Conservation (phyloP, 768 basidiomycete species). For the Lactifluus pinguis region DNA sequence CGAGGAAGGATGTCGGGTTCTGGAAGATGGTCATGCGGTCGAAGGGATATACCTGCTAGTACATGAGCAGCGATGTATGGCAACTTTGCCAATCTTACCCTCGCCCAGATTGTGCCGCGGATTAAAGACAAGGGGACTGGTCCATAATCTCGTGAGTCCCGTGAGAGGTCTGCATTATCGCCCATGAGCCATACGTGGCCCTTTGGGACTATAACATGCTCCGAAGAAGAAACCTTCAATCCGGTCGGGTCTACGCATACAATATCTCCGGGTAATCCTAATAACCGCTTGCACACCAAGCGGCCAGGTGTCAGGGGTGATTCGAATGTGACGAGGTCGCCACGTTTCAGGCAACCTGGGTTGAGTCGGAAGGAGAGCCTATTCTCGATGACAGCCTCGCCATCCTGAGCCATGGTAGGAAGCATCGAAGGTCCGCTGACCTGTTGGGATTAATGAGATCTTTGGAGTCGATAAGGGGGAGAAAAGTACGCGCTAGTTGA, state of each 20-base stretch:
- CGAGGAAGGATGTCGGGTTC: slow-evolving; percentile 26
- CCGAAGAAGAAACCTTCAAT: slow-evolving; percentile 47
- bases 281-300: slow-evolving; percentile 78
- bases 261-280: slow-evolving; percentile 84
- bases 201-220: slow-evolving; percentile 70
- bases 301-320: slow-evolving; percentile 62
- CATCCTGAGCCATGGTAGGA: slow-evolving; percentile 53
- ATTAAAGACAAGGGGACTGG: slow-evolving; percentile 79
- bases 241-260: slow-evolving; percentile 86
- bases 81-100: slow-evolving; percentile 37
- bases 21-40: slow-evolving; percentile 22
- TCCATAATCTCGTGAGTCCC: slow-evolving; percentile 89
- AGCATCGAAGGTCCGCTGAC: slow-evolving; percentile 74
- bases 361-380: slow-evolving; percentile 44
- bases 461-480: background rate
- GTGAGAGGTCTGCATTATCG: slow-evolving; percentile 76
- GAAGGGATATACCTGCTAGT: slow-evolving; percentile 24
- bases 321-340: slow-evolving; percentile 65
- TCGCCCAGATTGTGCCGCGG: slow-evolving; percentile 55
- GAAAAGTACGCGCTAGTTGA: slow-evolving; percentile 34
- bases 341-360: slow-evolving; percentile 47
- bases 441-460: slow-evolving; percentile 28
- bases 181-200: slow-evolving; percentile 89
- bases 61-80: background rate
- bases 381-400: slow-evolving; percentile 59